These are phyloP conservation scores for Leishmania aethiopica DNA, from an alignment of 208 protist species.

Conservation along the genomic window DNA sequence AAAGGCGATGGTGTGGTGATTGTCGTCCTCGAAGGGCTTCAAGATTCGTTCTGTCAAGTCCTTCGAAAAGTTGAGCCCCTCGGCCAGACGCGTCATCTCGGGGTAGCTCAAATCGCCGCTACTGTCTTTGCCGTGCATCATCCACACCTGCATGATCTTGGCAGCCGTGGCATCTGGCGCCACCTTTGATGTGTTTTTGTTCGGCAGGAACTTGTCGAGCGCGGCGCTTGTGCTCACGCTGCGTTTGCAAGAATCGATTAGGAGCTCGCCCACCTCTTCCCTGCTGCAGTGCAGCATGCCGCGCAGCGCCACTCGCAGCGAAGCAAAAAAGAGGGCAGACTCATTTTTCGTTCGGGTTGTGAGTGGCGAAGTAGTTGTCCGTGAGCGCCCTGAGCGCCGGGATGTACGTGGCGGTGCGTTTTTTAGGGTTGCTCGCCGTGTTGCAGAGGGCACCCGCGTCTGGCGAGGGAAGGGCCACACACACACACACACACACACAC, in stretches of 20 bases:
- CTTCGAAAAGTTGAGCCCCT: constrained; percentile 55
- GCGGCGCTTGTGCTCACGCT: constrained; percentile 34
- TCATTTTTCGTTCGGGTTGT: constrained; percentile 36
- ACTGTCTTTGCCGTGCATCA: constrained; percentile 61
- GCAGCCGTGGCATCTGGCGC: constrained; percentile 48
- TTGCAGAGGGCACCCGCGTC: constrained; percentile 44
- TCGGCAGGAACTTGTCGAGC: constrained; percentile 39
- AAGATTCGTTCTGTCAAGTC: constrained; percentile 43
- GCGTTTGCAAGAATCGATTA: constrained; percentile 39
- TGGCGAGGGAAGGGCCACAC: background rate
- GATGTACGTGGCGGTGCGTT: constrained; percentile 37
- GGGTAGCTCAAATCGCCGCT: constrained; percentile 55
- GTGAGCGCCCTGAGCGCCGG: constrained; percentile 41
- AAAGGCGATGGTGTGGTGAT: constrained; percentile 39
- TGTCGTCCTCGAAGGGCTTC: constrained; percentile 28
- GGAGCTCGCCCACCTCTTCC: constrained; percentile 54
- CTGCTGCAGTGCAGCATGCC: constrained; percentile 44
- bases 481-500: background rate
- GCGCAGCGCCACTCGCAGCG: constrained; percentile 42
- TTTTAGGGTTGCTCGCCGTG: constrained; percentile 11
- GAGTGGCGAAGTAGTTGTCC: constrained; percentile 43
- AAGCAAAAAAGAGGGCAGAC: constrained; percentile 53
- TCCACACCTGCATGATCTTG: constrained; percentile 75
- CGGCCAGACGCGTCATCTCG: constrained; percentile 51
- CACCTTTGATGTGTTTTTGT: constrained; percentile 23